Evolutionary conservation across 2,329 filamentous ascomycete genomes (phyloP).

Genomic region (Nannizzia gypsea): DNA sequence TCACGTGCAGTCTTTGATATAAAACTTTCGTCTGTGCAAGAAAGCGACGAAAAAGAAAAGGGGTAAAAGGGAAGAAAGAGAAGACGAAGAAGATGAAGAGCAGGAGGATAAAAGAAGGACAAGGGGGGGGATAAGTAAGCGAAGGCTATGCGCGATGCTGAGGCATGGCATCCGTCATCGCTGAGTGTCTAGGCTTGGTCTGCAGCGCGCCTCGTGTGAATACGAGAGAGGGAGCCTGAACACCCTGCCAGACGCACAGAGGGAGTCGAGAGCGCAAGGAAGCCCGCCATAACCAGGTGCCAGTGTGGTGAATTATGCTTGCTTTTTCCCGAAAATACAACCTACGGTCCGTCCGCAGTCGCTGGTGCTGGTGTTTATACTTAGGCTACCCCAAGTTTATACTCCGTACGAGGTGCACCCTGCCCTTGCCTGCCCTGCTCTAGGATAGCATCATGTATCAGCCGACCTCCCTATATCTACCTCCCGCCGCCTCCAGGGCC

Average conservation of each 20-base stretch:
- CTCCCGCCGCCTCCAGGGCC: neutral
- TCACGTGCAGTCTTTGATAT: neutral
- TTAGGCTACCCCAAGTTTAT: neutral
- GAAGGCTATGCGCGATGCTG: neutral
- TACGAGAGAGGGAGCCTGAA: neutral
- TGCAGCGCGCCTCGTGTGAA: neutral
- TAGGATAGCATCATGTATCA: neutral
- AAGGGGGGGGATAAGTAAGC: neutral
- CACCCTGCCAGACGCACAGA: neutral
- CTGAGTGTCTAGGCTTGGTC: neutral
- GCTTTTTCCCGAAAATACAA: conserved; percentile 1
- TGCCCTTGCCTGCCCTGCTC: neutral
- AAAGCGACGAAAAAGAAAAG: neutral
- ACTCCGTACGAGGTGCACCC: neutral
- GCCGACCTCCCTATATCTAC: neutral
- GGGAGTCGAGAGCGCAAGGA: neutral
- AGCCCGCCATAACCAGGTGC: neutral
- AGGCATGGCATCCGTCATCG: neutral
- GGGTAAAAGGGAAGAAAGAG: neutral
- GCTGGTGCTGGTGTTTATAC: neutral
- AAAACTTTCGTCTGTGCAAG: neutral
- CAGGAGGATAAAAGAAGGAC: neutral
- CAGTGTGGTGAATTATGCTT: neutral
- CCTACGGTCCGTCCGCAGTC: neutral
- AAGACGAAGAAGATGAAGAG: neutral